Percentiles rank a stretch among this genome's conserved stretches.
Evolutionary conservation across 2,329 filamentous ascomycete species (phyloP).

Genomic region (Sporothrix schenckii): DNA sequence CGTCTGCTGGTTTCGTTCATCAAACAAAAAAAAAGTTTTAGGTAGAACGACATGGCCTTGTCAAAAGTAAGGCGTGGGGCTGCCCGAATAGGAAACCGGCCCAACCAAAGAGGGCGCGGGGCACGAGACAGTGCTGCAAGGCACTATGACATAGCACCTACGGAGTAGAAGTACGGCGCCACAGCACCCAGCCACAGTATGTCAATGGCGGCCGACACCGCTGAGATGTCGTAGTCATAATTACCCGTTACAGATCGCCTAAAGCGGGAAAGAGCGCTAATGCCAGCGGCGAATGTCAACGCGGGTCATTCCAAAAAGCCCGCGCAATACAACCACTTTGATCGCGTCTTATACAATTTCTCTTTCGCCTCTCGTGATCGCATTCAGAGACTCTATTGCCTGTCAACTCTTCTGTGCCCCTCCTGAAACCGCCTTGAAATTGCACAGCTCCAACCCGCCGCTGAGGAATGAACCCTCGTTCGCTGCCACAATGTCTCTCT

Average conservation of each 20-base stretch:
- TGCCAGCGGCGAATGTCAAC: slow-evolving; percentile 16
- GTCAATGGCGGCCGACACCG: slow-evolving; percentile 26
- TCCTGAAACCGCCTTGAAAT: neutral
- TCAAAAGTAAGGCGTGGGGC: slow-evolving; percentile 24
- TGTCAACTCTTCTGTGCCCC: neutral
- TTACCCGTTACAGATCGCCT: neutral
- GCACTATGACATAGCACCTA: neutral
- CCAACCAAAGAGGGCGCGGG: slow-evolving; percentile 26
- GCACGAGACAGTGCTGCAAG: neutral
- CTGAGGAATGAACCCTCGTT: slow-evolving; percentile 67
- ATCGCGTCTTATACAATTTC: neutral
- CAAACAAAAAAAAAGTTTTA: slow-evolving; percentile 26
- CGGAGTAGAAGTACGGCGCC: neutral
- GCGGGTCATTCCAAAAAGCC: slow-evolving; percentile 16
- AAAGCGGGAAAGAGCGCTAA: neutral
- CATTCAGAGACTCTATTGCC: neutral
- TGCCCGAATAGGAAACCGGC: neutral
- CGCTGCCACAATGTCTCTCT: slow-evolving; percentile 38
- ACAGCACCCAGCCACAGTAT: slow-evolving; percentile 25
- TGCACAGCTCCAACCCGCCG: slow-evolving; percentile 35
- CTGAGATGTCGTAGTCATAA: neutral
- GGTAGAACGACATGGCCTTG: slow-evolving; percentile 25
- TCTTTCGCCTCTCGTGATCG: neutral
- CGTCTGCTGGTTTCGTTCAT: neutral
- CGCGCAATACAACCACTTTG: neutral